Percentiles rank a stretch among this genome's conserved stretches.
phyloP scores from a whole-genome alignment of 768 basidiomycete species.

The Pisolithus microcarpus region DNA sequence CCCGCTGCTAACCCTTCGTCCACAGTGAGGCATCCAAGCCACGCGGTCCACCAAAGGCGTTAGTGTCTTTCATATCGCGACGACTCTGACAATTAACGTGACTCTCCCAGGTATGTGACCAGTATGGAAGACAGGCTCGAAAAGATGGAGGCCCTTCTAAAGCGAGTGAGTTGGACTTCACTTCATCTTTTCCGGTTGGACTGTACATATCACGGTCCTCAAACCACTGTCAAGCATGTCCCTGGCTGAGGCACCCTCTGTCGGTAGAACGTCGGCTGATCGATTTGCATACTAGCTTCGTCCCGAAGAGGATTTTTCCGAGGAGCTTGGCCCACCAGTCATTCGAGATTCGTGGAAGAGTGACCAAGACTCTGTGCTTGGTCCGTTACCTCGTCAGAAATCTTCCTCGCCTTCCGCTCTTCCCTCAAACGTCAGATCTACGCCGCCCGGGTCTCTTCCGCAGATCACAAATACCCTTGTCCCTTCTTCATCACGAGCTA shows the following conservation, averaged over 20 bases:
- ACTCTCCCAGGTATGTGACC: constrained; percentile 42
- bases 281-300: constrained; percentile 39
- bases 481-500: constrained; percentile 3
- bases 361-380: constrained; percentile 14
- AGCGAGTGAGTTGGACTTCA: constrained; percentile 34
- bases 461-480: constrained; percentile 4
- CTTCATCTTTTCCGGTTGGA: neutral
- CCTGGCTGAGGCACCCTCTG: too few species aligned
- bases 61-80: constrained; percentile 18
- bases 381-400: constrained; percentile 15
- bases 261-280: neutral
- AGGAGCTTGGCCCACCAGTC: constrained; percentile 56
- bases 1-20: constrained; percentile 1
- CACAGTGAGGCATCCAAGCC: constrained; percentile 57
- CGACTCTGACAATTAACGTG: constrained; percentile 1
- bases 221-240: too few species aligned
- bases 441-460: constrained; percentile 5
- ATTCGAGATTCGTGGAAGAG: constrained; percentile 58
- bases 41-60: constrained; percentile 65
- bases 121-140: constrained; percentile 54
- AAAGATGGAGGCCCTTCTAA: constrained; percentile 46
- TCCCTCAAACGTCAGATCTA: constrained; percentile 11
- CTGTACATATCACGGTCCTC: neutral
- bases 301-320: constrained; percentile 54
- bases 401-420: constrained; percentile 15